Evolutionary conservation across 352 stramenopile genomes (phyloP).

Genomic region (Elongisporangium undulatum): DNA sequence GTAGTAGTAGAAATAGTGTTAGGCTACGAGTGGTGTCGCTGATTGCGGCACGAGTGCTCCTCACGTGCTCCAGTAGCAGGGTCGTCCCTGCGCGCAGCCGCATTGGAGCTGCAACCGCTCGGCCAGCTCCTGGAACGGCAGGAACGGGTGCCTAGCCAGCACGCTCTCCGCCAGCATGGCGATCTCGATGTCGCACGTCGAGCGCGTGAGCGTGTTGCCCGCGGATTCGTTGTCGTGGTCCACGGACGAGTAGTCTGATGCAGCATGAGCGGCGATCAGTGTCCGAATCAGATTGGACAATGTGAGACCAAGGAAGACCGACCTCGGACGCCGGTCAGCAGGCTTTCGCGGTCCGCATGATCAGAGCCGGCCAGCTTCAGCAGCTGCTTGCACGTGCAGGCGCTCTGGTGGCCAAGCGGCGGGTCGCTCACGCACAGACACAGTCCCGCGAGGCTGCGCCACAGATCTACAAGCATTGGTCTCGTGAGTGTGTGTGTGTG

Average conservation of each 20-base stretch:
- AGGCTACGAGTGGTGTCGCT: too few species aligned
- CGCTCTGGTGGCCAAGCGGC: background rate
- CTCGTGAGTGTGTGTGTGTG: background rate
- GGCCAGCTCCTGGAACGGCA: conserved; percentile 31
- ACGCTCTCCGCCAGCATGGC: conserved; percentile 17
- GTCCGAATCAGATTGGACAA: background rate
- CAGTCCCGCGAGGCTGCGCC: conserved; percentile 16
- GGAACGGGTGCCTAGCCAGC: conserved; percentile 13
- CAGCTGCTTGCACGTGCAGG: conserved; percentile 28
- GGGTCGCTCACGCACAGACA: conserved; percentile 2
- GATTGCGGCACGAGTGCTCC: too few species aligned
- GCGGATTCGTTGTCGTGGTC: conserved; percentile 44
- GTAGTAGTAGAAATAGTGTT: too few species aligned
- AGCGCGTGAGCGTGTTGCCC: conserved; percentile 41
- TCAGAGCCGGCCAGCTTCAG: conserved; percentile 9
- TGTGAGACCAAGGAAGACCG: background rate
- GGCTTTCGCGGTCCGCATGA: background rate
- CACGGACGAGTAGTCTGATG: conserved; percentile 38
- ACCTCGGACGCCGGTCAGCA: conserved; percentile 21
- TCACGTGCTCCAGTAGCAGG: conserved; percentile 82
- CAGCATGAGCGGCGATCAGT: background rate
- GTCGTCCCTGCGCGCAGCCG: conserved; percentile 48
- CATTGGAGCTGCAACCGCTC: conserved; percentile 57
- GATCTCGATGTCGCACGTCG: conserved; percentile 34
- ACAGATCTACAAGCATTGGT: conserved; percentile 17